Percentiles rank a stretch among this genome's conserved stretches.
phyloP scores from a whole-genome alignment of 257 asterid species.

The Striga asiatica region DNA sequence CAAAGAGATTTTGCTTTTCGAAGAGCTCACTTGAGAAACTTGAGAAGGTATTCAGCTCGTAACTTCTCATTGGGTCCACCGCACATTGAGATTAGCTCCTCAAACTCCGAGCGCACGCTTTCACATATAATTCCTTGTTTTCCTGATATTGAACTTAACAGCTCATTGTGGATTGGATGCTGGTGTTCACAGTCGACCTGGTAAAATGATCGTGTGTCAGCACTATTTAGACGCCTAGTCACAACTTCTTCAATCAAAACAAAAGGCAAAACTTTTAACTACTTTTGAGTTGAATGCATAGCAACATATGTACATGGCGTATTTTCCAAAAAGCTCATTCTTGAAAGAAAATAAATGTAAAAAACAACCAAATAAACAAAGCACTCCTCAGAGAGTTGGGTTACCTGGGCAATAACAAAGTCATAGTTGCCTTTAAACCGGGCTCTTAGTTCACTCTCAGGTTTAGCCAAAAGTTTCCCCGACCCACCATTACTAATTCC shows the following conservation, averaged over 20 bases:
- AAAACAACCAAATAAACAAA: background rate
- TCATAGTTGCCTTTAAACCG: slow-evolving; percentile 72
- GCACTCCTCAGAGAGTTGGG: slow-evolving; percentile 1
- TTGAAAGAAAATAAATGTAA: background rate
- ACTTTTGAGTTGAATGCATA: no score
- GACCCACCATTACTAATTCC: slow-evolving; percentile 76
- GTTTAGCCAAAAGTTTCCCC: slow-evolving; percentile 43
- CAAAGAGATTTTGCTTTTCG: background rate
- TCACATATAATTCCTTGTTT: slow-evolving; percentile 74
- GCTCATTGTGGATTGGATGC: slow-evolving; percentile 52
- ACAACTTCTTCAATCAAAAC: no score
- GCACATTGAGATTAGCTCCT: slow-evolving; percentile 72
- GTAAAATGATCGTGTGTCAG: slow-evolving; percentile 10
- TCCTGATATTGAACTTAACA: slow-evolving; percentile 32
- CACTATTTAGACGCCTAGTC: no score
- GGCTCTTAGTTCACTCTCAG: slow-evolving; percentile 58
- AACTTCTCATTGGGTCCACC: slow-evolving; percentile 84
- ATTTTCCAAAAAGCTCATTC: background rate
- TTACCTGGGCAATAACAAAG: slow-evolving; percentile 80
- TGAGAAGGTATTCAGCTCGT: slow-evolving; percentile 58
- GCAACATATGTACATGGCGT: background rate
- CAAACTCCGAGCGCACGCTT: slow-evolving; percentile 64
- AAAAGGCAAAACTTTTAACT: background rate
- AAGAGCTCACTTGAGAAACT: slow-evolving; percentile 58
- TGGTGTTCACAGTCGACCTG: slow-evolving; percentile 64